Base-by-base conservation (phyloP, 106 monocot species). In the Acorus gramineus region DNA sequence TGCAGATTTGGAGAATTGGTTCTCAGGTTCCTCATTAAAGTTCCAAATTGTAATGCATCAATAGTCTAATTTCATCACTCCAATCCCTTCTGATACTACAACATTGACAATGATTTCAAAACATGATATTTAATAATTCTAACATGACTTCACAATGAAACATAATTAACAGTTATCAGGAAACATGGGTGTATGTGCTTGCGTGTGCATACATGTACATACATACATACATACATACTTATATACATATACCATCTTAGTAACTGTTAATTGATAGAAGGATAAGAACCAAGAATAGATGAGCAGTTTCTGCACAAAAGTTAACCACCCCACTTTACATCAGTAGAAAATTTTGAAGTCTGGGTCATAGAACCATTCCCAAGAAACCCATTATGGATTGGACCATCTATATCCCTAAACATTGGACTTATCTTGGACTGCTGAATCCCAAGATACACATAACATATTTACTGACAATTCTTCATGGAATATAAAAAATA, bases 21-120 rank as follows among this genome's bases (percentile, higher is more conserved):
- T 60, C 63, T 74, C 71, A 95, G 64, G 80, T 90, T 80, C 56
- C 69, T 82, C 46, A 87, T 76, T 56, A 95, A 54, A 46, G 77
- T 82, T 12, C 79, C 67, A 62, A 82, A 90, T 46, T 81, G 78
- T 53, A 87, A 77, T 69, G 90, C 95, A 65, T 95, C 90, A 90
- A 95, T 58, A 95, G 69, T 61, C 90, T 63, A 62, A 95, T 69
- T 62, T 90, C 90, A 59, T 80, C 82, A 77, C 85, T 90, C 28
- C 28, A 28, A 28, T 28, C 28, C 28, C 28, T 28, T 28, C 28
- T 28, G 28, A 28, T 28, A 28, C 28, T 28, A 28, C 28, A 28
- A 28, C 28, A 28, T 0, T 28, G 28, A 28, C 28, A 28, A 28
- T 28, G 28, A 28, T 28, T 28, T 28, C 28, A 28, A 28, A 0